phyloP scores from a whole-genome alignment of 1,284 basidiomycete species.

The Chiua sp. region DNA sequence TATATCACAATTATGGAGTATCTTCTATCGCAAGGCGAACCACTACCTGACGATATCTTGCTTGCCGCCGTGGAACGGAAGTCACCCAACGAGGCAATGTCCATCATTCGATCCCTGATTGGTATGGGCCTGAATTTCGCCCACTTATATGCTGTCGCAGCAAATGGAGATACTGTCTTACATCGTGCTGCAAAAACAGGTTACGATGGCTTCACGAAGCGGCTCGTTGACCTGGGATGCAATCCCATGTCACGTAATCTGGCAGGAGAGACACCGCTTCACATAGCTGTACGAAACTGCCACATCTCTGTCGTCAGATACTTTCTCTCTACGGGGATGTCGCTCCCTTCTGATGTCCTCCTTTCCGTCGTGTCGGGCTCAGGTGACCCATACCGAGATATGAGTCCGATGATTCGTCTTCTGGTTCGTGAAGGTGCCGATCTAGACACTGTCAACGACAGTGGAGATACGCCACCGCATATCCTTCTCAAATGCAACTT shows the following conservation, averaged over 20 bases:
- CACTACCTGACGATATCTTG: background rate
- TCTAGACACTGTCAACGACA: background rate
- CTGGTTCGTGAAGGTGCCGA: conserved; percentile 2
- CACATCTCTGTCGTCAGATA: background rate
- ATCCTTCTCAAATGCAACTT: background rate
- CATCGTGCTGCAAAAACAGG: background rate
- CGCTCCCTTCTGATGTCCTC: conserved; percentile 6
- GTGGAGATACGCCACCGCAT: background rate
- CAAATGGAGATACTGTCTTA: background rate
- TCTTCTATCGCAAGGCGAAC: background rate
- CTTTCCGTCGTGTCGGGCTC: background rate
- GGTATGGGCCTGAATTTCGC: background rate
- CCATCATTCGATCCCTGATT: background rate
- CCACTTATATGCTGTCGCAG: background rate
- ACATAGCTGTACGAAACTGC: background rate
- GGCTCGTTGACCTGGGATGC: conserved; percentile 4
- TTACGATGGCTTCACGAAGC: too few species aligned
- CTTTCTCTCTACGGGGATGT: background rate
- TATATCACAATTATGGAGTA: background rate
- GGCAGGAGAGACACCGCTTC: background rate
- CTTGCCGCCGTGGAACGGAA: background rate
- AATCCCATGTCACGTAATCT: conserved; percentile 3
- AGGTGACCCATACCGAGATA: background rate
- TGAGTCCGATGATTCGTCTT: background rate
- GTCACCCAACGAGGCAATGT: background rate